Conservation (phyloP, 306 rosid genomes). For the Corylus avellana region DNA sequence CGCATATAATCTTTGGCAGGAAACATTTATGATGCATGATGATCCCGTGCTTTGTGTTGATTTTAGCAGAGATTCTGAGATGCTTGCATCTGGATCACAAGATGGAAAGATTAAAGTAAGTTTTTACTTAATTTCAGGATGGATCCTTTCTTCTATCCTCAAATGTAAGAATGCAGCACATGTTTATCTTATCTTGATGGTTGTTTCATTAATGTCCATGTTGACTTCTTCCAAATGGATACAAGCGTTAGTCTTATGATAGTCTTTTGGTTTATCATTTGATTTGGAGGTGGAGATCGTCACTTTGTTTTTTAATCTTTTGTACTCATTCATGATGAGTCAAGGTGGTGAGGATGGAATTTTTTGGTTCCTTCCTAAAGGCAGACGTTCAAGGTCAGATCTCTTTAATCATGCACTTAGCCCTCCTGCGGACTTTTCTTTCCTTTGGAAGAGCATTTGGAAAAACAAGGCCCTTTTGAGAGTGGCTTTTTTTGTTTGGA, state of each 20-base stretch:
- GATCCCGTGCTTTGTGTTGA: slow-evolving; percentile 94
- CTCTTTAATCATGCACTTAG: too few relatives aligned
- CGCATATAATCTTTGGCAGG: slow-evolving; percentile 59
- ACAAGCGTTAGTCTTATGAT: not conserved
- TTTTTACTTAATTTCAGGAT: slow-evolving; percentile 26
- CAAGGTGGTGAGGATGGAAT: too few relatives aligned
- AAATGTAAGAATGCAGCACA: slow-evolving; percentile 1
- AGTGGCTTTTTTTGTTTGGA: too few relatives aligned
- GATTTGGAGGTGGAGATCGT: not conserved
- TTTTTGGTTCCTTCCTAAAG: too few relatives aligned
- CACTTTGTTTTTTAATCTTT: too few relatives aligned
- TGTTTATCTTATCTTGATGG: slow-evolving; percentile 3
- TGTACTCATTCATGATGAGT: too few relatives aligned
- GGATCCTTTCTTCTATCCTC: slow-evolving; percentile 9
- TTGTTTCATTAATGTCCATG: not conserved
- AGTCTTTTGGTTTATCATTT: not conserved
- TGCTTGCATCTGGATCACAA: slow-evolving; percentile 94
- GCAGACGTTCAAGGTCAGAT: too few relatives aligned
- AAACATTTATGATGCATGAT: slow-evolving; percentile 96
- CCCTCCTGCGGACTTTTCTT: too few relatives aligned
- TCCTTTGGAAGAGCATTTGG: too few relatives aligned
- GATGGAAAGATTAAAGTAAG: slow-evolving; percentile 98
- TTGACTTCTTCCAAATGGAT: not conserved
- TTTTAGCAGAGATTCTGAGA: slow-evolving; percentile 96
- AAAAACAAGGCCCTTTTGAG: too few relatives aligned